Conservation (phyloP, 2,329 filamentous ascomycete species). For the Tolypocladium cylindrosporum region DNA sequence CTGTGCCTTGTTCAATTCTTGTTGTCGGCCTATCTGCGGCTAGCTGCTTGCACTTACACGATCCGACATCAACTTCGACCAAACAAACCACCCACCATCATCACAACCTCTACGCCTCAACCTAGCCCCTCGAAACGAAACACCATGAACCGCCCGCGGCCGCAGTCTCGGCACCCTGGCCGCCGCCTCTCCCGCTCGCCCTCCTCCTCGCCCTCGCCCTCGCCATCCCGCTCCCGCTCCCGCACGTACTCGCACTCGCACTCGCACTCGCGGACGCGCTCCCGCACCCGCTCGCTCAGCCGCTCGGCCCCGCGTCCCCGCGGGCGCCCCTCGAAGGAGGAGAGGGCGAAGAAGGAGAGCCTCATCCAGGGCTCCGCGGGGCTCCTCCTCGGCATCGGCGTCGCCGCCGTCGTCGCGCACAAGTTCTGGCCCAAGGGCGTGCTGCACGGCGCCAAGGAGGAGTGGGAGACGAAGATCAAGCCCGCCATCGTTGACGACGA, state of each 20-base stretch:
- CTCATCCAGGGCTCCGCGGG: conserved; percentile 21
- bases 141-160: conserved; percentile 4
- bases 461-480: conserved; percentile 14
- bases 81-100: neutral
- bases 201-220: conserved; percentile 10
- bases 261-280: conserved; percentile 2
- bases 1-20: neutral
- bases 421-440: conserved; percentile 24
- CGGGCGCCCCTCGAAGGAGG: conserved; percentile 4
- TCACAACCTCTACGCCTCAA: neutral
- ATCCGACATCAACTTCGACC: neutral
- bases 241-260: neutral
- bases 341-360: conserved; percentile 11
- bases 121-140: neutral
- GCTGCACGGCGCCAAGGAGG: conserved; percentile 16
- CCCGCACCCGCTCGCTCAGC: conserved; percentile 11
- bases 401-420: conserved; percentile 22
- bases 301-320: conserved; percentile 10
- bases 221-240: conserved; percentile 7
- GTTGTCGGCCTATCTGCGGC: neutral
- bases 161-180: conserved; percentile 2
- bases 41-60: neutral
- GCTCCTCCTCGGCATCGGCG: conserved; percentile 23
- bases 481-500: neutral
- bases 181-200: conserved; percentile 1